phyloP scores from a whole-genome alignment of 2,329 filamentous ascomycete species.

The Paraphaeosphaeria minitans region DNA sequence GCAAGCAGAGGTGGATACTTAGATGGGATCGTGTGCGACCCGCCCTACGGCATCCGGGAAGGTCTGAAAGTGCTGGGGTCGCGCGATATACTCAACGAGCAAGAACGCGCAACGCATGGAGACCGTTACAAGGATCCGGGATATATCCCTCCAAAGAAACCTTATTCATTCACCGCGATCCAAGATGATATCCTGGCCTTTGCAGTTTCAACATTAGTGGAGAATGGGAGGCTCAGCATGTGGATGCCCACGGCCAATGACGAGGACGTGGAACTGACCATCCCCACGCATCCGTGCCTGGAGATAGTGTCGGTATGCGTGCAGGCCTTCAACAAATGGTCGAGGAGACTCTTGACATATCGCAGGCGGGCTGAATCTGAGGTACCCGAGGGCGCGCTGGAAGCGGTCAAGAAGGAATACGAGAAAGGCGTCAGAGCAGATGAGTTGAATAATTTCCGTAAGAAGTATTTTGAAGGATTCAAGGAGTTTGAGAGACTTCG shows the following conservation, averaged over 20 bases:
- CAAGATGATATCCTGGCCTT: slow-evolving; percentile 89
- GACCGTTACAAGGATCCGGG: slow-evolving; percentile 46
- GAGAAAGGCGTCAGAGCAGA: slow-evolving; percentile 61
- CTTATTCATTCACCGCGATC: slow-evolving; percentile 91
- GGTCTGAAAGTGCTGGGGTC: slow-evolving; percentile 85
- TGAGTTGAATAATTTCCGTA: slow-evolving; percentile 71
- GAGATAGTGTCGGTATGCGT: slow-evolving; percentile 76
- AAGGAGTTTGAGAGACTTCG: slow-evolving; percentile 41
- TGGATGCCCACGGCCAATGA: slow-evolving; percentile 89
- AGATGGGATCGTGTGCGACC: slow-evolving; percentile 93
- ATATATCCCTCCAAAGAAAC: slow-evolving; percentile 86
- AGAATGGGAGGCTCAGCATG: slow-evolving; percentile 80
- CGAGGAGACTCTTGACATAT: slow-evolving; percentile 86
- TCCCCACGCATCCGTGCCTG: slow-evolving; percentile 78
- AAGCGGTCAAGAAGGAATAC: slow-evolving; percentile 35
- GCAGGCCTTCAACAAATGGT: slow-evolving; percentile 93
- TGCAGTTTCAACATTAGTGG: slow-evolving; percentile 74
- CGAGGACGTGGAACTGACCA: slow-evolving; percentile 69
- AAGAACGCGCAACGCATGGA: slow-evolving; percentile 32
- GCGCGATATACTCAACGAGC: slow-evolving; percentile 56
- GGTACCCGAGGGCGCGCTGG: slow-evolving; percentile 48
- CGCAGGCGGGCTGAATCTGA: slow-evolving; percentile 66
- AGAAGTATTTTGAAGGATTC: slow-evolving; percentile 56
- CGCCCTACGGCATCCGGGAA: slow-evolving; percentile 93
- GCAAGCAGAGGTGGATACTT: slow-evolving; percentile 59